These are phyloP conservation scores for Avena eriantha DNA, from an alignment of 176 grass and related monocot genomes.

Conservation along the genomic window DNA sequence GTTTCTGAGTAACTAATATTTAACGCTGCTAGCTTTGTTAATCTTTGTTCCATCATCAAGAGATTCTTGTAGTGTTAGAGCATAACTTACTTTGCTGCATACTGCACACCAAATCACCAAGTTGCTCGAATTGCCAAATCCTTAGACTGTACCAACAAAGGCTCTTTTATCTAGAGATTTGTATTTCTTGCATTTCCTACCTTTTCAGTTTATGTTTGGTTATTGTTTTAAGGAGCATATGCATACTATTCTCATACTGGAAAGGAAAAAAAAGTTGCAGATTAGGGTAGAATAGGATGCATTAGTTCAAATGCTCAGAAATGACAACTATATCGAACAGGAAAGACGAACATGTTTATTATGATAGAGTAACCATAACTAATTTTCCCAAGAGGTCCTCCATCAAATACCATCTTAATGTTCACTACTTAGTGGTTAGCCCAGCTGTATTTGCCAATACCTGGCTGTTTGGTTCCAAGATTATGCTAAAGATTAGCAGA, in stretches of 20 bases:
- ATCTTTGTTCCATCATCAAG: constrained; percentile 14
- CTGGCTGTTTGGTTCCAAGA: neutral
- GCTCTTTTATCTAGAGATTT: neutral
- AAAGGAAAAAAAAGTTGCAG: neutral
- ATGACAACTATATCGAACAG: neutral
- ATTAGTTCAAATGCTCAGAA: neutral
- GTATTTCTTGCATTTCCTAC: neutral
- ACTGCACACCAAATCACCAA: neutral
- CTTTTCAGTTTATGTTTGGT: neutral
- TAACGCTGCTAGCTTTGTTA: constrained; percentile 10
- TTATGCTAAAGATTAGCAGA: neutral
- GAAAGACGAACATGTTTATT: neutral
- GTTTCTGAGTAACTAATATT: neutral
- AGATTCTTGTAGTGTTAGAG: neutral
- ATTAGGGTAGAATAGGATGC: neutral
- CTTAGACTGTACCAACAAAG: neutral
- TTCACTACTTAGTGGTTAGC: neutral
- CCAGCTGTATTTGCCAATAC: neutral
- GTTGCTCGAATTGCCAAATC: neutral
- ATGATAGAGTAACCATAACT: neutral
- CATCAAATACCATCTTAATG: neutral
- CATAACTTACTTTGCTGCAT: neutral
- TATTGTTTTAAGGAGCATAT: neutral
- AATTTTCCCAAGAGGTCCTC: neutral
- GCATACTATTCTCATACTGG: neutral